A percentile compares a stretch with the other conserved stretches of the same genome.
Conservation (phyloP, 129 eudicot genomes). For the Flaveria robusta region DNA sequence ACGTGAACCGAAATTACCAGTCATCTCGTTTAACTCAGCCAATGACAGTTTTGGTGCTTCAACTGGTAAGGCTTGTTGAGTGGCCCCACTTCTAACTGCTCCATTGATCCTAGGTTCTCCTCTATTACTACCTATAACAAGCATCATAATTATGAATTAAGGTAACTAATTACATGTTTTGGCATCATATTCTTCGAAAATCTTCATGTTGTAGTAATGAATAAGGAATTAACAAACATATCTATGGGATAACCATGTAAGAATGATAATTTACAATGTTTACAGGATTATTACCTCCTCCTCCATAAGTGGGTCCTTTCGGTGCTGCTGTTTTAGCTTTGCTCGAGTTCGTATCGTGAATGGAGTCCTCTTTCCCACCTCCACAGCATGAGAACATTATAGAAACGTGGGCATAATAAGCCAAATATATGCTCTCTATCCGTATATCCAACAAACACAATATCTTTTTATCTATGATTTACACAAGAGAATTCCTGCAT, state of each 20-base stretch:
- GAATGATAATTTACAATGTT: background rate
- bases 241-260: too few species aligned
- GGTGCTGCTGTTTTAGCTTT: slow-evolving; percentile 57
- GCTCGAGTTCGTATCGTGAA: slow-evolving; percentile 43
- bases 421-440: slow-evolving; percentile 19
- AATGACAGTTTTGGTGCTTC: slow-evolving; percentile 52
- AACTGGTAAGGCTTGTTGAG: slow-evolving; percentile 43
- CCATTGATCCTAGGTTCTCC: slow-evolving; percentile 58
- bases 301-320: slow-evolving; percentile 50
- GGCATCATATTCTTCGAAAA: background rate
- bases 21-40: slow-evolving; percentile 49
- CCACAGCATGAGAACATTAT: slow-evolving; percentile 74
- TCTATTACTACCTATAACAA: slow-evolving; percentile 53
- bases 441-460: background rate
- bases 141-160: background rate
- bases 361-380: slow-evolving; percentile 58
- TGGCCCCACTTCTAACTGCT: slow-evolving; percentile 40
- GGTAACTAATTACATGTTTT: too few species aligned
- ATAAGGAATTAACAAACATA: background rate
- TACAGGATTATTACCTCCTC: slow-evolving; percentile 25
- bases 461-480: background rate
- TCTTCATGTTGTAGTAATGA: background rate
- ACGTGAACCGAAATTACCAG: slow-evolving; percentile 46
- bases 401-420: slow-evolving; percentile 28
- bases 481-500: slow-evolving; percentile 23